Conservation (phyloP, 192 early-diverging fungal genomes). For the Podochytrium sp. region DNA sequence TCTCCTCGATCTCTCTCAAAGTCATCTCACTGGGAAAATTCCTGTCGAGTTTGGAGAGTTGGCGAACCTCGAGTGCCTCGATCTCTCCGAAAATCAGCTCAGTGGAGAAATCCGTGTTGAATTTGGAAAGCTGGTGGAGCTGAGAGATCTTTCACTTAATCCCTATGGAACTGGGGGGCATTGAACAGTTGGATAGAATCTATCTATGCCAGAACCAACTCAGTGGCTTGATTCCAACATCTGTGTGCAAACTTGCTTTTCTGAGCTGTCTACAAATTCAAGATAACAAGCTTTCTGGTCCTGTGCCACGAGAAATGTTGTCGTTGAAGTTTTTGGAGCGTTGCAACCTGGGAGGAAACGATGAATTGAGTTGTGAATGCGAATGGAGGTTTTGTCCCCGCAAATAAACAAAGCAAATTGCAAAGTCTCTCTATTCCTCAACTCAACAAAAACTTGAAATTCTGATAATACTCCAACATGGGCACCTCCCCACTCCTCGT, state of each 20-base stretch:
- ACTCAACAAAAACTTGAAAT: slow-evolving; percentile 50
- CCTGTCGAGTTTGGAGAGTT: not conserved
- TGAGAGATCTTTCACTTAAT: not conserved
- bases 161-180: not conserved
- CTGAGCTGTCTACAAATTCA: not conserved
- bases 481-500: slow-evolving; percentile 93
- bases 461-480: slow-evolving; percentile 94
- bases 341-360: not conserved
- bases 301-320: not conserved
- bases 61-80: not conserved
- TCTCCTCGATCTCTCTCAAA: too few species aligned
- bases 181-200: not conserved
- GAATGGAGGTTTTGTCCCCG: too few species aligned
- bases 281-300: not conserved
- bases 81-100: not conserved
- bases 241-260: not conserved
- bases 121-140: not conserved
- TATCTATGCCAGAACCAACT: not conserved
- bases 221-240: not conserved
- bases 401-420: too few species aligned
- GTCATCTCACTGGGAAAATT: too few species aligned
- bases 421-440: too few species aligned
- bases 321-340: not conserved
- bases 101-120: not conserved
- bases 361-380: too few species aligned